phyloP scores from a whole-genome alignment of 495 filamentous ascomycete species.

The Aspergillus indologenus region DNA sequence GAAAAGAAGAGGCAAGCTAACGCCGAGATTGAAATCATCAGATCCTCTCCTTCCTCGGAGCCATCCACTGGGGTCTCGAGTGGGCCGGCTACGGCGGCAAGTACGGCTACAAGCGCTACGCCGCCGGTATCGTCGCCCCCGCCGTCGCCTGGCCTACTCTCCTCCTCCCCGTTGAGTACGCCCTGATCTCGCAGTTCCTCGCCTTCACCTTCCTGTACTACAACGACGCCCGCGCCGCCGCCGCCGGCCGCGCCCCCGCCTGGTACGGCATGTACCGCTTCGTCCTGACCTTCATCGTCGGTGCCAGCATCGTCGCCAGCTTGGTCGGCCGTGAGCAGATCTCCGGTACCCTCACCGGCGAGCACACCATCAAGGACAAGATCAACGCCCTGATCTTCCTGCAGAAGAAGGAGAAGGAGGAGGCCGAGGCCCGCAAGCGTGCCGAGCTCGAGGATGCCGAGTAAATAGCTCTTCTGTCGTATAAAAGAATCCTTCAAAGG shows the following conservation, averaged over 20 bases:
- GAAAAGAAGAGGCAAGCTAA: neutral
- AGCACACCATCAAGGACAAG: constrained; percentile 56
- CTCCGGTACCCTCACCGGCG: constrained; percentile 49
- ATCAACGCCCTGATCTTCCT: constrained; percentile 59
- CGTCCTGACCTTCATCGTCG: constrained; percentile 91
- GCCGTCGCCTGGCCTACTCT: constrained; percentile 92
- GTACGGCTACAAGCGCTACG: constrained; percentile 73
- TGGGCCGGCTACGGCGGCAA: constrained; percentile 72
- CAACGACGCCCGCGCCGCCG: constrained; percentile 72
- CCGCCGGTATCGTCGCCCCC: constrained; percentile 76
- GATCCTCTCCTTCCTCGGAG: constrained; percentile 95
- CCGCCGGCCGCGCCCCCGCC: constrained; percentile 75
- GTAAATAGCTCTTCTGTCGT: constrained; percentile 27
- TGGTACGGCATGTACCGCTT: constrained; percentile 97
- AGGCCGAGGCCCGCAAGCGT: constrained; percentile 53
- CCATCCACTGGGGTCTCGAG: constrained; percentile 92
- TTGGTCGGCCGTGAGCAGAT: constrained; percentile 87
- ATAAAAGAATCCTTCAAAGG: neutral
- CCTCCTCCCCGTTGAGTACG: constrained; percentile 81
- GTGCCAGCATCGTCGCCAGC: constrained; percentile 78
- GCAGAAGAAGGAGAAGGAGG: constrained; percentile 60
- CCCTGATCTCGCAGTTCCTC: constrained; percentile 84
- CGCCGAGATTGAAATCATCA: neutral
- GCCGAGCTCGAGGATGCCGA: constrained; percentile 47
- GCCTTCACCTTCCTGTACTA: constrained; percentile 90